Conservation (phyloP, 2,329 filamentous ascomycete genomes). For the Aspergillus terreus region DNA sequence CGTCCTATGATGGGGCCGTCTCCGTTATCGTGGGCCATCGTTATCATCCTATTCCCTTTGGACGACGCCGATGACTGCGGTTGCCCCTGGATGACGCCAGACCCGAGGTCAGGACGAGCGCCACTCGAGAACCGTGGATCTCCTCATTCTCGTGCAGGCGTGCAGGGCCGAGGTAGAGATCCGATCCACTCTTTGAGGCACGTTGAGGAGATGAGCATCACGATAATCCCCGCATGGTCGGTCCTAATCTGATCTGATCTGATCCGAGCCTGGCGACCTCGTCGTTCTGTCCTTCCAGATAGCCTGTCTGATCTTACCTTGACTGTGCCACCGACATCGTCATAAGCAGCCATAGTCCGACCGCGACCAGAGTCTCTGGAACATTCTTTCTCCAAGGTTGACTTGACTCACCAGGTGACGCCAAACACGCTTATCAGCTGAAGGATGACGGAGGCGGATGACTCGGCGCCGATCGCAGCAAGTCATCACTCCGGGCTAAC, state of each 20-base stretch:
- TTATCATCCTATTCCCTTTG: background rate
- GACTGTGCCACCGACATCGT: background rate
- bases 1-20: background rate
- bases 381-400: background rate
- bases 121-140: background rate
- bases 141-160: background rate
- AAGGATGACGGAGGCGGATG: background rate
- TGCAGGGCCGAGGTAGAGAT: background rate
- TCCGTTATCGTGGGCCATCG: background rate
- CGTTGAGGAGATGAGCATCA: background rate
- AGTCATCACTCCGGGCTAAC: background rate
- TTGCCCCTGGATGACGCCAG: conserved; percentile 1
- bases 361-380: background rate
- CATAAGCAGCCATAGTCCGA: background rate
- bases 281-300: too few species aligned
- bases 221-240: background rate
- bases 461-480: conserved; percentile 1
- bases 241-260: too few species aligned
- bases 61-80: too few species aligned
- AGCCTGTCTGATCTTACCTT: background rate
- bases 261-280: too few species aligned
- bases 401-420: background rate
- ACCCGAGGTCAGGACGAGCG: background rate
- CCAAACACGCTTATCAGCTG: background rate
- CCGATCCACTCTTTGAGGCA: background rate